phyloP scores from a whole-genome alignment of 2,329 filamentous ascomycete species.

The Fusarium newnesense region DNA sequence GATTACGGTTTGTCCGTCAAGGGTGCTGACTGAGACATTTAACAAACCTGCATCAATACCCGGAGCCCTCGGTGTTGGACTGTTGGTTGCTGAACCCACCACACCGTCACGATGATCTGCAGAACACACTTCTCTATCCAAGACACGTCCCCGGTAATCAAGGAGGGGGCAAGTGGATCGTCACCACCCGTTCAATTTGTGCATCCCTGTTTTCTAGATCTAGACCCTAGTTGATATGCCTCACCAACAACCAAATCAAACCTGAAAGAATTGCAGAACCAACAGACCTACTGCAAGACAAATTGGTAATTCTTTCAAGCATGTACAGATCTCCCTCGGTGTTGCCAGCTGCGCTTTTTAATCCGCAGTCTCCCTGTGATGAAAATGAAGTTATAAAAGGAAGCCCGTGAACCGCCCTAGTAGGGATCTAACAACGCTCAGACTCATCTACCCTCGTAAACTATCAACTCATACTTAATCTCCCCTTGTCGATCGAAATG shows the following conservation, averaged over 20 bases:
- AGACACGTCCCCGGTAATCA: not conserved
- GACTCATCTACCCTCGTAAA: conserved; percentile 21
- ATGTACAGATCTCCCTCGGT: not conserved
- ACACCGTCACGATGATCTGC: conserved; percentile 8
- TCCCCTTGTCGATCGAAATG: conserved; percentile 40
- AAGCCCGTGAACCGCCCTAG: conserved; percentile 1
- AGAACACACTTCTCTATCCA: not conserved
- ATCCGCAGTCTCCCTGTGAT: not conserved
- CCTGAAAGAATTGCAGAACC: conserved; percentile 2
- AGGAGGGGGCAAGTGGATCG: not conserved
- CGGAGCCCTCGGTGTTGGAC: not conserved
- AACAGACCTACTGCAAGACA: not conserved
- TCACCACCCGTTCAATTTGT: not conserved
- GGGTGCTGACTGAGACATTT: conserved; percentile 12
- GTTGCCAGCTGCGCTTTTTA: conserved; percentile 7
- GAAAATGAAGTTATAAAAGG: conserved; percentile 16
- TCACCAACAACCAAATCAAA: not conserved
- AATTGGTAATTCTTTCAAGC: not conserved
- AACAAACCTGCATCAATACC: not conserved
- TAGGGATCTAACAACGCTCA: conserved; percentile 29
- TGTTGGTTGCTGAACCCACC: not conserved
- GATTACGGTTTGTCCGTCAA: not conserved
- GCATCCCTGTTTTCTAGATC: conserved; percentile 20
- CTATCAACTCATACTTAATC: conserved; percentile 4
- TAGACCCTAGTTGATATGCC: conserved; percentile 2